A percentile compares a stretch with the other conserved stretches of the same genome.
Conservation (phyloP, 192 early-diverging fungal species). For the Allomyces arbusculus region DNA sequence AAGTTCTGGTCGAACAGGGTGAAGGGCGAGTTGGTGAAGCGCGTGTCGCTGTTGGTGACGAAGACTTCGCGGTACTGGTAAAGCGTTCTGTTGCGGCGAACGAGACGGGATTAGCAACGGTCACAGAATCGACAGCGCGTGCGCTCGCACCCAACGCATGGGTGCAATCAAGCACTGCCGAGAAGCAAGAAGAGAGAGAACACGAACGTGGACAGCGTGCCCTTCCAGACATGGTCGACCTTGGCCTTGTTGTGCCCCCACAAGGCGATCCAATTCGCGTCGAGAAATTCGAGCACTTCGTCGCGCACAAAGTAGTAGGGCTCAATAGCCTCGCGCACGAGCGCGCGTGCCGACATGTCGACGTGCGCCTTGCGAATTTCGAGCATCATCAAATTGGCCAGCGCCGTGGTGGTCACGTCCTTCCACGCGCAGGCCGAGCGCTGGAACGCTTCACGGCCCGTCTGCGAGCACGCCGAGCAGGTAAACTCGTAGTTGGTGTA, state of each 20-base stretch:
- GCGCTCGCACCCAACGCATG: too few species aligned
- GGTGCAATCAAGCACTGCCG: too few species aligned
- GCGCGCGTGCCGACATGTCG: conserved; percentile 14
- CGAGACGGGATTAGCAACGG: too few species aligned
- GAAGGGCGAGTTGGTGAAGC: conserved; percentile 3
- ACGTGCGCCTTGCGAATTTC: conserved; percentile 9
- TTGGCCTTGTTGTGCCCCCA: conserved; percentile 9
- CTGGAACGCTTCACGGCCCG: conserved; percentile 20
- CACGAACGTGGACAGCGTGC: background rate
- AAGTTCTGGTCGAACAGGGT: conserved; percentile 3
- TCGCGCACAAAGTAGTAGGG: conserved; percentile 44
- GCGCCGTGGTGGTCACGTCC: conserved; percentile 35
- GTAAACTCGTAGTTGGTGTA: conserved; percentile 40
- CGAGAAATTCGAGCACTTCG: conserved; percentile 41
- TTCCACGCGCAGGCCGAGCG: conserved; percentile 43
- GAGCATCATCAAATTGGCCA: conserved; percentile 38
- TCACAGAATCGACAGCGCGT: too few species aligned
- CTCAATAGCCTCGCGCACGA: conserved; percentile 13
- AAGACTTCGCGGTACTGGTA: background rate
- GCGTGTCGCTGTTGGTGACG: background rate
- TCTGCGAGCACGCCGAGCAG: conserved; percentile 18
- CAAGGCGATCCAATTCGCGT: conserved; percentile 36
- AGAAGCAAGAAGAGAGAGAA: background rate
- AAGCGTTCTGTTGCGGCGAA: too few species aligned
- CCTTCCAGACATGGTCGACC: too few species aligned